phyloP scores from a whole-genome alignment of 208 protist genomes.

The Angomonas deanei region DNA sequence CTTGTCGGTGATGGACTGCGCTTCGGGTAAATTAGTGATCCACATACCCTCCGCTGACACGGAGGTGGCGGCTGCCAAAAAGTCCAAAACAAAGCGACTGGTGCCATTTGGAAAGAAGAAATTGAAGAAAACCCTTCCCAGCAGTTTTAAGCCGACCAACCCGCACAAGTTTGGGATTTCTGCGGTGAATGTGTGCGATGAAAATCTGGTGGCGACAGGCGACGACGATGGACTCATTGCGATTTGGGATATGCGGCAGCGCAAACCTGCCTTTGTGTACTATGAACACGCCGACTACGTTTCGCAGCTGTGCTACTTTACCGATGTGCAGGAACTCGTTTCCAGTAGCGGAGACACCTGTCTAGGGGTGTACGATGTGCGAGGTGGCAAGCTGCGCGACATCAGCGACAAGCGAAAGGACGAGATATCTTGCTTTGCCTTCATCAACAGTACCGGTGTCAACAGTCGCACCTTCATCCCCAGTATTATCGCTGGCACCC shows the following conservation, averaged over 20 bases:
- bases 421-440: conserved; percentile 85
- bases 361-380: conserved; percentile 76
- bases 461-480: conserved; percentile 76
- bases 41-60: conserved; percentile 31
- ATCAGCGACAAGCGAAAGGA: conserved; percentile 84
- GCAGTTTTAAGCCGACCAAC: conserved; percentile 25
- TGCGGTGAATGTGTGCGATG: conserved; percentile 80
- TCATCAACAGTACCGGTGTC: conserved; percentile 76
- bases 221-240: conserved; percentile 86
- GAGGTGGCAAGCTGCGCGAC: conserved; percentile 63
- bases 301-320: conserved; percentile 86
- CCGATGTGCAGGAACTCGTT: conserved; percentile 76
- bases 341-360: conserved; percentile 86
- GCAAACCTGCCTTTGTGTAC: conserved; percentile 51
- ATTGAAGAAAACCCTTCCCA: conserved; percentile 1
- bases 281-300: conserved; percentile 90
- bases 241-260: conserved; percentile 85
- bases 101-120: conserved; percentile 12
- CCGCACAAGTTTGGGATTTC: conserved; percentile 88
- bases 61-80: not conserved
- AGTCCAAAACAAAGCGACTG: not conserved
- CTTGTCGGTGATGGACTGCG: conserved; percentile 82
- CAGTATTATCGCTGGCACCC: conserved; percentile 83
- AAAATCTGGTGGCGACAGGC: conserved; percentile 74
- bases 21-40: conserved; percentile 54